Conservation (phyloP, 208 protist genomes). For the Blechomonas ayalai region DNA sequence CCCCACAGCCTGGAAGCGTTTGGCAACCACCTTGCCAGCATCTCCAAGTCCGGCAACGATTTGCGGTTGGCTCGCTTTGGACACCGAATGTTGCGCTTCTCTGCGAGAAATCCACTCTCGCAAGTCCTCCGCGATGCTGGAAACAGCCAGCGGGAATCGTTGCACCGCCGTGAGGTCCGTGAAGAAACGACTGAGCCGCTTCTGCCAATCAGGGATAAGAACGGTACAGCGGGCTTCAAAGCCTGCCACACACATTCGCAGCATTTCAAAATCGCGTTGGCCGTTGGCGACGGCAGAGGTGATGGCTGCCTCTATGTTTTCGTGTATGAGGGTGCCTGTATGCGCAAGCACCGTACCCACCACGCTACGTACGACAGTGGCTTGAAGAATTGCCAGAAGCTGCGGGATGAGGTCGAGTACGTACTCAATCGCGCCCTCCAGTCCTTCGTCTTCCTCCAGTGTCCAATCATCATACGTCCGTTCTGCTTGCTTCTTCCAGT, state of each 20-base stretch:
- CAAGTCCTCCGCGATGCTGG: conserved; percentile 42
- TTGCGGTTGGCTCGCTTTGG: conserved; percentile 42
- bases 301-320: conserved; percentile 51
- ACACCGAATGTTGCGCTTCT: conserved; percentile 33
- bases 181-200: conserved; percentile 34
- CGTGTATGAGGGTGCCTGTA: conserved; percentile 49
- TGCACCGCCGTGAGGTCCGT: conserved; percentile 40
- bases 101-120: conserved; percentile 34
- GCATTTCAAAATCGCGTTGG: conserved; percentile 44
- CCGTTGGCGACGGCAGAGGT: conserved; percentile 21
- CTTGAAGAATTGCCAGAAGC: conserved; percentile 52
- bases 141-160: conserved; percentile 61
- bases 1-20: conserved; percentile 65
- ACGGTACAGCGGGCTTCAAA: conserved; percentile 40
- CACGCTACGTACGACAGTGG: conserved; percentile 66
- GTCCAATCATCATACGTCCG: conserved; percentile 14
- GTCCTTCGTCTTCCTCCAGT: conserved; percentile 18
- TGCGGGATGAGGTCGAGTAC: conserved; percentile 54
- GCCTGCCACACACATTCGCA: conserved; percentile 50
- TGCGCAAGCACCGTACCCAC: conserved; percentile 65
- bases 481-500: conserved; percentile 63
- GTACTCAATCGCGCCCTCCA: conserved; percentile 67
- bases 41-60: conserved; percentile 49
- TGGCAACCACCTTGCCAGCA: conserved; percentile 53
- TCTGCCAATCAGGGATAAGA: conserved; percentile 58